Conservation (phyloP, 371 early-diverging fungal genomes). For the Mucor lusitanicus region DNA sequence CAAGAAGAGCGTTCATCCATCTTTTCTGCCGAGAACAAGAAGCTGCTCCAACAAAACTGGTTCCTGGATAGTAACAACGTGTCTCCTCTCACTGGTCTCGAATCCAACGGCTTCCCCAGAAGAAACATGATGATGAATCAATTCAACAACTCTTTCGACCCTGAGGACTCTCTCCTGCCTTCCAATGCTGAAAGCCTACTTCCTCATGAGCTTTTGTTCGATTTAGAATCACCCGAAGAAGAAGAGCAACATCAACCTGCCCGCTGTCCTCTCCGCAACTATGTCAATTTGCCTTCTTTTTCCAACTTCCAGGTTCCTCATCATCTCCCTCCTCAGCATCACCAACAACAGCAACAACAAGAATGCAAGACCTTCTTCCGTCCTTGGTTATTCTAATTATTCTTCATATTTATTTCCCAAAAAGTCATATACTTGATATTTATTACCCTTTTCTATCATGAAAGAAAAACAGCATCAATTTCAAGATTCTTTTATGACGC, state of each 20-base stretch:
- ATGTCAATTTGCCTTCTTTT: constrained; percentile 19
- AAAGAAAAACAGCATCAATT: neutral
- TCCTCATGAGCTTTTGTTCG: constrained; percentile 36
- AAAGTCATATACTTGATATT: neutral
- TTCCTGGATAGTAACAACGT: neutral
- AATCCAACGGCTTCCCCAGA: neutral
- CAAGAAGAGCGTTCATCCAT: constrained; percentile 12
- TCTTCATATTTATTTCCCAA: neutral
- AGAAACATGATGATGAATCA: constrained; percentile 9
- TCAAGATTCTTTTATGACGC: neutral
- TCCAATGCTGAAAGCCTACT: constrained; percentile 37
- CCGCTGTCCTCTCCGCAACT: constrained; percentile 24
- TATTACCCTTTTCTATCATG: neutral
- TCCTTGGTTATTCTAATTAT: constrained; percentile 24
- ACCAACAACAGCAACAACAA: neutral
- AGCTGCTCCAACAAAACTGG: constrained; percentile 14
- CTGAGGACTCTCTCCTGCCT: constrained; percentile 26
- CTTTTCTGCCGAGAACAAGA: constrained; percentile 12
- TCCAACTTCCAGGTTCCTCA: constrained; percentile 14
- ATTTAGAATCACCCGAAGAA: constrained; percentile 29
- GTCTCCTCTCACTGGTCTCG: neutral
- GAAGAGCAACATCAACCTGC: constrained; percentile 9
- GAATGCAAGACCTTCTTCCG: constrained; percentile 22
- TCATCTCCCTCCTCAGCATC: neutral
- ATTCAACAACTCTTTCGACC: neutral